Percentiles rank a stretch among this genome's conserved stretches.
Conservation (phyloP, 371 early-diverging fungal genomes). For the Synchytrium microbalum region DNA sequence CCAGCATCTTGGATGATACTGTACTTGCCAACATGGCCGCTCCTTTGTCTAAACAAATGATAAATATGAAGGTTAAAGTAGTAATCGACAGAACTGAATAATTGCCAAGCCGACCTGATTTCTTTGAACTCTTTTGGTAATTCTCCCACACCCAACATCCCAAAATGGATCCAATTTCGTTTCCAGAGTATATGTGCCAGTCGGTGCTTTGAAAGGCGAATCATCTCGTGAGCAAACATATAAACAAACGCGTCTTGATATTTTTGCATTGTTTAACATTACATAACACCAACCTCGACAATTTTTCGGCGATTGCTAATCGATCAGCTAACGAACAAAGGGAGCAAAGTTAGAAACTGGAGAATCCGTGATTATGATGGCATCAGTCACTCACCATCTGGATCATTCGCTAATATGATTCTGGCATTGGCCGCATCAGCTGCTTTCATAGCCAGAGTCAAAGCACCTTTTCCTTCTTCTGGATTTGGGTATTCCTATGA, state of each 20-base stretch:
- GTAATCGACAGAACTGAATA: too few relatives aligned
- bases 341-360: not conserved
- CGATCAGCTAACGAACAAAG: constrained; percentile 51
- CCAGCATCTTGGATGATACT: constrained; percentile 82
- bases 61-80: too few relatives aligned
- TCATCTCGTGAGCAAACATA: constrained; percentile 1
- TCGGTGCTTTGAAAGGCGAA: constrained; percentile 35
- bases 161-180: constrained; percentile 84
- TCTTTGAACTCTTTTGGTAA: too few relatives aligned
- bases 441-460: constrained; percentile 63
- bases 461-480: constrained; percentile 84
- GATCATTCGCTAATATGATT: constrained; percentile 94
- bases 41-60: not conserved
- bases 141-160: constrained; percentile 57
- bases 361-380: constrained; percentile 1
- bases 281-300: constrained; percentile 27
- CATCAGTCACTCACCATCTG: constrained; percentile 62
- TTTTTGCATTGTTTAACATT: constrained; percentile 4
- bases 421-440: constrained; percentile 52
- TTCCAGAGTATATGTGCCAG: constrained; percentile 83
- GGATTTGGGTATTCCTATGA: constrained; percentile 48
- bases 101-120: too few relatives aligned
- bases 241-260: not conserved
- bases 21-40: constrained; percentile 78
- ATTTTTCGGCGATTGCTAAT: constrained; percentile 80